Percentiles rank a stretch among this genome's conserved stretches.
Evolutionary conservation across 73 alveolate genomes (phyloP).

Genomic region (Paramecium caudatum): DNA sequence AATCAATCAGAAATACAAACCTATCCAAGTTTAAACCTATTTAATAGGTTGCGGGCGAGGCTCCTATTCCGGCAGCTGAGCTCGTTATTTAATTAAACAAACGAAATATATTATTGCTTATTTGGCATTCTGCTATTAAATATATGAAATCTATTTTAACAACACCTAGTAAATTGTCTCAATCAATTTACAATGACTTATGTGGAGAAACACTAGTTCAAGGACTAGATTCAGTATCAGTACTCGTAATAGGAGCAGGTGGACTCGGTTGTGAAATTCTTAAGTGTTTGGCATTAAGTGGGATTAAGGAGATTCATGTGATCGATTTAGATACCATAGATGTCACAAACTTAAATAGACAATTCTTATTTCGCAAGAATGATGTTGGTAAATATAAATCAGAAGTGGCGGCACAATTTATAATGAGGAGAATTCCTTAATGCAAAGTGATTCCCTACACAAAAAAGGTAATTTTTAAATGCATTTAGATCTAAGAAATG

Average conservation of each 20-base stretch:
- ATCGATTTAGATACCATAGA: constrained; percentile 99
- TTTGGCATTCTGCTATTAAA: no score
- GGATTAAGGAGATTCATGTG: constrained; percentile 95
- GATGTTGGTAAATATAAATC: constrained; percentile 99
- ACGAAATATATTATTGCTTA: no score
- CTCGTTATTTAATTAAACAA: neutral
- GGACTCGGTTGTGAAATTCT: constrained; percentile 99
- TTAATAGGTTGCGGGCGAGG: constrained; percentile 51
- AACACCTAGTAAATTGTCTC: constrained; percentile 17
- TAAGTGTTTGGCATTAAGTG: constrained; percentile 95
- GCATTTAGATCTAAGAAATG: constrained; percentile 87
- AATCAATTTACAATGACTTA: neutral
- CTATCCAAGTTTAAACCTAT: constrained; percentile 34
- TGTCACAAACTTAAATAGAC: constrained; percentile 98
- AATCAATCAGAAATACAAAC: no score
- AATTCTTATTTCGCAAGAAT: constrained; percentile 97
- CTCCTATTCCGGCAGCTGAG: constrained; percentile 26
- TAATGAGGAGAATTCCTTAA: constrained; percentile 87
- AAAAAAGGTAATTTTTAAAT: constrained; percentile 77
- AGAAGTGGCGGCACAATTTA: constrained; percentile 99
- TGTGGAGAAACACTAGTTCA: neutral
- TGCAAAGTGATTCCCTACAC: constrained; percentile 85
- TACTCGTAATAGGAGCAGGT: constrained; percentile 99
- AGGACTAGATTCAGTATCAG: constrained; percentile 77
- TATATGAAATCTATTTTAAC: constrained; percentile 22